Percentiles rank a stretch among this genome's conserved stretches.
These are phyloP conservation scores for Paramecium bursaria DNA, from an alignment of 73 alveolate species.

Conservation along the genomic window DNA sequence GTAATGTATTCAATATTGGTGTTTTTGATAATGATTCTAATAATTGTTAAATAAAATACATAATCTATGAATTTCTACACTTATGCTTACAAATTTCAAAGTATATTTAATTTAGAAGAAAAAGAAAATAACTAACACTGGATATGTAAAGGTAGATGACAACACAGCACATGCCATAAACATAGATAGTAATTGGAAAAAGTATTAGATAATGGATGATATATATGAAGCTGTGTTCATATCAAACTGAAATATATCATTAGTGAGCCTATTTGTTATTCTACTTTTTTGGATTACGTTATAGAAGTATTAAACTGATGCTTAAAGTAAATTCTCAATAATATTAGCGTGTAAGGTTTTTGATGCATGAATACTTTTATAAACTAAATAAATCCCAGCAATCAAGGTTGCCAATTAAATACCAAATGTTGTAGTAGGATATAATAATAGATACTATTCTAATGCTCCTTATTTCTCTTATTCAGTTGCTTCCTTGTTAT, in stretches of 20 bases:
- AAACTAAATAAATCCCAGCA: constrained; percentile 30
- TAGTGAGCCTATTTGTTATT: constrained; percentile 37
- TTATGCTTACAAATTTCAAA: neutral
- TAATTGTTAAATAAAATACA: no score
- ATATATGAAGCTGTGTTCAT: constrained; percentile 27
- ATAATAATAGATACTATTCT: neutral
- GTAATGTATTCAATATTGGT: neutral
- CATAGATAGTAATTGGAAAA: neutral
- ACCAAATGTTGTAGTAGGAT: neutral
- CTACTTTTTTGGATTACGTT: constrained; percentile 24
- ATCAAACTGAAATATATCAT: constrained; percentile 46
- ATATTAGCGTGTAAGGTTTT: neutral
- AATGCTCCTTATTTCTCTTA: constrained; percentile 14
- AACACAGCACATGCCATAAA: neutral
- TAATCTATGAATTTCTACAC: constrained; percentile 24
- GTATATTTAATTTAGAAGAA: neutral
- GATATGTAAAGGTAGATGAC: constrained; percentile 32
- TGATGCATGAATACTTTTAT: constrained; percentile 21
- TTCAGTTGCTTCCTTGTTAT: constrained; percentile 2
- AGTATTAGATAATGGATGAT: neutral
- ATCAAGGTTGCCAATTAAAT: neutral
- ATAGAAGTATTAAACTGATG: constrained; percentile 38
- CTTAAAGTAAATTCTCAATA: constrained; percentile 11
- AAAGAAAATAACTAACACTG: neutral
- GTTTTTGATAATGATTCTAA: constrained; percentile 40